A percentile compares a stretch with the other conserved stretches of the same genome.
Evolutionary conservation across 495 filamentous ascomycete genomes (phyloP).

Genomic region (Penicillium atrosanguineum): DNA sequence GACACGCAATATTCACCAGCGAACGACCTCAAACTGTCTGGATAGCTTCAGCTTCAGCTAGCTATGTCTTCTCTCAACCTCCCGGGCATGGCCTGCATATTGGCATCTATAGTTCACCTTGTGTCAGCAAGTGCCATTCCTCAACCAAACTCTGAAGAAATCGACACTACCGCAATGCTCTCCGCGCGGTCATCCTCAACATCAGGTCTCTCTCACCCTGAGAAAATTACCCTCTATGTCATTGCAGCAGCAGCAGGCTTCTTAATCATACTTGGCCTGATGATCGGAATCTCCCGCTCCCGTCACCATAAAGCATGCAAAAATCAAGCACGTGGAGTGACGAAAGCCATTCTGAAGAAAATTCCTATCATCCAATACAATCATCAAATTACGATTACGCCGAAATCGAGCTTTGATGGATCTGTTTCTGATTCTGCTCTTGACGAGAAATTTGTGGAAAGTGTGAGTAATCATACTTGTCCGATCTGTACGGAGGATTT

Average conservation of each 20-base stretch:
- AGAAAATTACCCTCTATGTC: slow-evolving; percentile 11
- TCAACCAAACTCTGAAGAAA: background rate
- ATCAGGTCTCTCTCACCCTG: background rate
- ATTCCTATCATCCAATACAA: slow-evolving; percentile 10
- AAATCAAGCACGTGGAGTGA: background rate
- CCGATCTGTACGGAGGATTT: slow-evolving; percentile 12
- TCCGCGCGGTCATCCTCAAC: background rate
- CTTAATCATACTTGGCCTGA: background rate
- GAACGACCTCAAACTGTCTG: background rate
- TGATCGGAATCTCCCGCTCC: background rate
- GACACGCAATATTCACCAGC: background rate
- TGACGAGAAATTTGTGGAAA: background rate
- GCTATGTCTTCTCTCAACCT: background rate
- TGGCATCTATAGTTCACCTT: background rate
- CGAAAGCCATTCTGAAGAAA: slow-evolving; percentile 1
- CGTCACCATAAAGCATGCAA: background rate
- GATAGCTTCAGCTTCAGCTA: background rate
- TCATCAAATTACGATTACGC: background rate
- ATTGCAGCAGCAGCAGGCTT: slow-evolving; percentile 1
- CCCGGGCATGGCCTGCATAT: background rate
- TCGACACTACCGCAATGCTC: background rate
- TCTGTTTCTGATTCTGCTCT: background rate
- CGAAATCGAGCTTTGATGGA: background rate
- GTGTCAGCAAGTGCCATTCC: background rate
- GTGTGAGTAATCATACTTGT: background rate